These are phyloP conservation scores for Lasiosphaeria miniovina DNA, from an alignment of 495 filamentous ascomycete genomes.

Conservation along the genomic window DNA sequence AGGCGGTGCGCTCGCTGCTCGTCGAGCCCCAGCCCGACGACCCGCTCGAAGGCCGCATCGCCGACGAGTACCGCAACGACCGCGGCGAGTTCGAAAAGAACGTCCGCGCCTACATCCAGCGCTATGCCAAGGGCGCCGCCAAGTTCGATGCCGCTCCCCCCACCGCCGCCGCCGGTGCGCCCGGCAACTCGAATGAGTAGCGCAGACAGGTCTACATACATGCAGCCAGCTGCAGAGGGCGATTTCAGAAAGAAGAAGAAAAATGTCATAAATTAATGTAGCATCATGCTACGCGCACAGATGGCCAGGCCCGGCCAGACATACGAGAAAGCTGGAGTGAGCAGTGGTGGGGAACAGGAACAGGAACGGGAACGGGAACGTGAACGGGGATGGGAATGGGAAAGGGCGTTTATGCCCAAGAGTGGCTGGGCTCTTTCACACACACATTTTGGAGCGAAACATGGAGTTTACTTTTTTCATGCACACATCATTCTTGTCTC, in stretches of 20 bases:
- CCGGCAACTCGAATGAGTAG: neutral
- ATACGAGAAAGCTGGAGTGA: too few species aligned
- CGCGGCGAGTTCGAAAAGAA: constrained; percentile 75
- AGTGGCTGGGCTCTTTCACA: too few species aligned
- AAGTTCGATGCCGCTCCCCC: constrained; percentile 19
- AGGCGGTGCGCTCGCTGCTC: constrained; percentile 74
- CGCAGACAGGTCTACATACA: neutral
- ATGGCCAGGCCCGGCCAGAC: too few species aligned
- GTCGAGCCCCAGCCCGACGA: constrained; percentile 91
- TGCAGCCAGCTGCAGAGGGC: neutral
- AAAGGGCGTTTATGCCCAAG: neutral
- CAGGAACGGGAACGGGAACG: neutral
- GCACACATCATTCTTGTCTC: too few species aligned
- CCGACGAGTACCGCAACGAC: constrained; percentile 77
- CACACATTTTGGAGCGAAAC: too few species aligned
- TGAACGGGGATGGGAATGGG: neutral
- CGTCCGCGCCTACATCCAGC: constrained; percentile 74
- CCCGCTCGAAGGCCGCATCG: constrained; percentile 83
- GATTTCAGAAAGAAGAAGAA: too few species aligned
- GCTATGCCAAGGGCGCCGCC: constrained; percentile 61
- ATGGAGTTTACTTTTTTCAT: too few species aligned
- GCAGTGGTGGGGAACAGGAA: too few species aligned
- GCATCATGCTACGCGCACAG: too few species aligned
- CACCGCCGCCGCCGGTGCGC: neutral
- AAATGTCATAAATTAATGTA: too few species aligned